Evolutionary conservation across 169 alveolate genomes (phyloP).

Genomic region (Plasmodium knowlesi): DNA sequence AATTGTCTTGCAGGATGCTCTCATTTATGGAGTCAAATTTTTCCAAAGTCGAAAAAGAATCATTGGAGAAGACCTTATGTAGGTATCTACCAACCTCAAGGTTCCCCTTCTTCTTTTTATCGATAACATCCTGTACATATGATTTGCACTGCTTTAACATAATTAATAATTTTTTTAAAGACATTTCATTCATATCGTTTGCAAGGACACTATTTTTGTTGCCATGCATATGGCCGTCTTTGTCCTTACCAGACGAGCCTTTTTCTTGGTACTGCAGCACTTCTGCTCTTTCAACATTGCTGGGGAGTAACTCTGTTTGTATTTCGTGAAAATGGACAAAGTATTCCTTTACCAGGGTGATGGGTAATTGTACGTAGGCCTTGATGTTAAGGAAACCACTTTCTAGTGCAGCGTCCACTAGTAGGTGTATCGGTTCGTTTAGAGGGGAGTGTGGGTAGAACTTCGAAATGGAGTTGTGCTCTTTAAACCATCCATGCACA

Average conservation of each 20-base stretch:
- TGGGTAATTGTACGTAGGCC: slow-evolving; percentile 89
- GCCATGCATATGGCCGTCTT: slow-evolving; percentile 14
- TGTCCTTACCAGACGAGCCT: not conserved
- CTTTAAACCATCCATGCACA: slow-evolving; percentile 94
- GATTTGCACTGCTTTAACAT: slow-evolving; percentile 75
- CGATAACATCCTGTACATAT: slow-evolving; percentile 79
- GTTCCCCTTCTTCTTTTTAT: slow-evolving; percentile 77
- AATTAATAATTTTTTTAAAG: slow-evolving; percentile 68
- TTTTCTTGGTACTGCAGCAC: slow-evolving; percentile 26
- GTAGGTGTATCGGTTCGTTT: slow-evolving; percentile 91
- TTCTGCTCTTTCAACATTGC: slow-evolving; percentile 74
- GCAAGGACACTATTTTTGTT: slow-evolving; percentile 19
- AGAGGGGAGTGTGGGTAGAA: slow-evolving; percentile 91
- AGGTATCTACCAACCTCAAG: slow-evolving; percentile 88
- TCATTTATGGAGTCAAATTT: slow-evolving; percentile 87
- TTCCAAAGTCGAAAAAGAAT: slow-evolving; percentile 80
- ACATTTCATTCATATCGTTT: slow-evolving; percentile 71
- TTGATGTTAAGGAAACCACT: slow-evolving; percentile 88
- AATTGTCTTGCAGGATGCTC: slow-evolving; percentile 88
- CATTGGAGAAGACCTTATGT: slow-evolving; percentile 83
- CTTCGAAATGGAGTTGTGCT: slow-evolving; percentile 88
- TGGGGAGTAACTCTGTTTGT: slow-evolving; percentile 84
- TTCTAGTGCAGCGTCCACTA: slow-evolving; percentile 92
- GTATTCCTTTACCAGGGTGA: slow-evolving; percentile 86
- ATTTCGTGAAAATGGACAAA: slow-evolving; percentile 90